Evolutionary conservation across 371 early-diverging fungal species (phyloP).

Genomic region (Mucor piriformis): DNA sequence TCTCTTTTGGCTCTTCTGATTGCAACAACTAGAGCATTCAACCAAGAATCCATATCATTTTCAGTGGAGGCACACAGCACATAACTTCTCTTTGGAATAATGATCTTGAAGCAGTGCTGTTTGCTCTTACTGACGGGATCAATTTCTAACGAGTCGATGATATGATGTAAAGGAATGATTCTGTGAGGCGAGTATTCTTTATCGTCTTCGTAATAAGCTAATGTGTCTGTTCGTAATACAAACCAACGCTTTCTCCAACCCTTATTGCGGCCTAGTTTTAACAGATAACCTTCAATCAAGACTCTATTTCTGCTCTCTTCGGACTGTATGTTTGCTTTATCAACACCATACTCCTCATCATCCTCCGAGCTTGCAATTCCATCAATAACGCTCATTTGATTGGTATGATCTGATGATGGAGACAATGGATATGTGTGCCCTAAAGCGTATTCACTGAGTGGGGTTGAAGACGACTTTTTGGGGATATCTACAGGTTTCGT

Average conservation of each 20-base stretch:
- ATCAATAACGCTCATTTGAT: slow-evolving; percentile 36
- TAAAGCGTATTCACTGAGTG: slow-evolving; percentile 32
- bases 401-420: slow-evolving; percentile 38
- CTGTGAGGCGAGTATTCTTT: slow-evolving; percentile 75
- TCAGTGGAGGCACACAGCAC: slow-evolving; percentile 69
- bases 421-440: slow-evolving; percentile 48
- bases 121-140: slow-evolving; percentile 66
- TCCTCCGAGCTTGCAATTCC: slow-evolving; percentile 54
- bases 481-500: slow-evolving; percentile 25
- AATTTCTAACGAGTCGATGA: slow-evolving; percentile 77
- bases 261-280: slow-evolving; percentile 62
- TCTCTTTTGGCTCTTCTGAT: slow-evolving; percentile 50
- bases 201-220: slow-evolving; percentile 81
- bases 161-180: slow-evolving; percentile 68
- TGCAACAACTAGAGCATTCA: slow-evolving; percentile 65
- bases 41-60: slow-evolving; percentile 66
- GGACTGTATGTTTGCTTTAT: slow-evolving; percentile 33
- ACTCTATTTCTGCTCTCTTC: slow-evolving; percentile 57
- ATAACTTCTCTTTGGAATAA: slow-evolving; percentile 73
- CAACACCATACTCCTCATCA: slow-evolving; percentile 45
- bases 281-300: slow-evolving; percentile 71
- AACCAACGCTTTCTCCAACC: slow-evolving; percentile 88
- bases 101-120: slow-evolving; percentile 74
- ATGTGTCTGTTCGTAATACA: slow-evolving; percentile 75
- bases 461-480: slow-evolving; percentile 4